These are phyloP conservation scores for Persicaria tinctoria DNA, from an alignment of 148 eudicot genomes.

Conservation along the genomic window DNA sequence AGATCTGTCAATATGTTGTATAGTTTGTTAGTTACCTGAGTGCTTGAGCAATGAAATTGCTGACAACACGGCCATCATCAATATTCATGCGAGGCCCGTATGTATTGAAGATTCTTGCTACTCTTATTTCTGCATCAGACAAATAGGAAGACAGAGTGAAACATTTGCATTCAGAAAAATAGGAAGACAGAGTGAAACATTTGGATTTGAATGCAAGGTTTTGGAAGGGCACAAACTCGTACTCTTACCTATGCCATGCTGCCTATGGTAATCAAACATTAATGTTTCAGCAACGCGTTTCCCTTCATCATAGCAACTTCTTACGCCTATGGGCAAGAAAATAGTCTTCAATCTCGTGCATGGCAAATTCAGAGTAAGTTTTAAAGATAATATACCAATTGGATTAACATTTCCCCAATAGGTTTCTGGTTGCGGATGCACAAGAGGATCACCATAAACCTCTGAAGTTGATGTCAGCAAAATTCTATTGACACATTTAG, in stretches of 20 bases:
- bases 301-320: too few species aligned
- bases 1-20: too few species aligned
- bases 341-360: constrained; percentile 17
- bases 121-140: constrained; percentile 64
- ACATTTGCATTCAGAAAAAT: neutral
- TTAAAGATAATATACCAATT: constrained; percentile 38
- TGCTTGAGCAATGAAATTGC: constrained; percentile 99
- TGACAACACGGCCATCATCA: constrained; percentile 98
- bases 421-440: constrained; percentile 77
- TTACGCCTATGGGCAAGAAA: constrained; percentile 53
- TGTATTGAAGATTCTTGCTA: constrained; percentile 97
- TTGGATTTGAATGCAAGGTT: neutral
- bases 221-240: neutral
- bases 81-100: constrained; percentile 99
- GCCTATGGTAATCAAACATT: constrained; percentile 24
- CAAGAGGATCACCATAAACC: constrained; percentile 93
- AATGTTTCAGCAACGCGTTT: too few species aligned
- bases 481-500: constrained; percentile 36
- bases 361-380: neutral
- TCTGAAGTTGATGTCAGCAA: constrained; percentile 85
- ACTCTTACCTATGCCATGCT: constrained; percentile 83
- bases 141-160: neutral
- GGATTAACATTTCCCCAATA: constrained; percentile 99
- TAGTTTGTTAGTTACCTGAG: constrained; percentile 42
- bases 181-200: neutral